Evolutionary conservation across 495 filamentous ascomycete species (phyloP), one percentile per base, ranked within the genome.

Genomic region (Schizothecium vesticola): DNA sequence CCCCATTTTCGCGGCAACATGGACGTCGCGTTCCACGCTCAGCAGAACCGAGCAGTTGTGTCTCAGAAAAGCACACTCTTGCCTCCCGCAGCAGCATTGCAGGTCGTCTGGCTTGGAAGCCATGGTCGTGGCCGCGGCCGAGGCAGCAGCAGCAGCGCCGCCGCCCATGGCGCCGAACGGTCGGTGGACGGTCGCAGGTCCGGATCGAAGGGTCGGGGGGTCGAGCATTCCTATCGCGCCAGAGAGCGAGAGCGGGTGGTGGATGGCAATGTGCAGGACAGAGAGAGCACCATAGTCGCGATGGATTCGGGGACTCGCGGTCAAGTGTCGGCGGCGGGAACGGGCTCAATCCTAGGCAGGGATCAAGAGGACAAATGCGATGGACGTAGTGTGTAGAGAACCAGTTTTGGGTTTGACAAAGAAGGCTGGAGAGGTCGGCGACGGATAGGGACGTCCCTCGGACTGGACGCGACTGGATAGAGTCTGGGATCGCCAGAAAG

Each of bases 21-120:
- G 86, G 16, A 97, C 90, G 80, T 97, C 91, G 71, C 88, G 89
- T 79, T 99, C 94, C 69, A 97, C 81, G 63, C 88, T 89, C 73
- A 90, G 86, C 23, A 97, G 83, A 56, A 92, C 87, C n/a, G 83
- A 81, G 78, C 89, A 87, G 76, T 92, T 96, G 73, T 92, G 87
- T 77, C 86, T 87, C 65, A 94, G 84, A 76, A 90, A 92, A 69
- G 89, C 87, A 75, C 94, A 98, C 69, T 92, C 89, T 58, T 83
- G 76, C 56, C 86, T 87, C 56, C 93, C 94, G 81, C 94, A 98
- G 79, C 94, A 98, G 80, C 94, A 98, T 59, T 70, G 75, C 22
- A 79, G 69, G 36, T 71, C 68, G 10, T 61, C 58, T 8, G 73
- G 71, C 61, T 69, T 31, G 57, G 55, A 43, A 16, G 5, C 65